Conservation (phyloP, 257 asterid species). For the Ocimum tenuiflorum region DNA sequence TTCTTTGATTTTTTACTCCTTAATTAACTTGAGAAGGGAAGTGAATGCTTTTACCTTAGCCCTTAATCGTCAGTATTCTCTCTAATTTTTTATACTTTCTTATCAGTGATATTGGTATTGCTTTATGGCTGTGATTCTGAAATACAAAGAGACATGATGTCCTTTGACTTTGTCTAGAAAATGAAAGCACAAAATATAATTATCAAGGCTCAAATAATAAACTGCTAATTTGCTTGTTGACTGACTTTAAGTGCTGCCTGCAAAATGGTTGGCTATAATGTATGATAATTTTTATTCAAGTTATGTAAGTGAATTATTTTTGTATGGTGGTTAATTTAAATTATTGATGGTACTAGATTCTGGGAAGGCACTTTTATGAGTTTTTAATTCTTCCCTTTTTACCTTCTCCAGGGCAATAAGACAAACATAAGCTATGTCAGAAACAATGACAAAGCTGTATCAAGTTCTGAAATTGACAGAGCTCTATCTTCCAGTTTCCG, state of each 20-base stretch:
- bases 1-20: background rate
- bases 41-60: background rate
- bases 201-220: conserved; percentile 10
- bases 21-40: background rate
- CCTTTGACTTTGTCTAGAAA: background rate
- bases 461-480: conserved; percentile 56
- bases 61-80: background rate
- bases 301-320: conserved; percentile 4
- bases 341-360: background rate
- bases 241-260: background rate
- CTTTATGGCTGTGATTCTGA: background rate
- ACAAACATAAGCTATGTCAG: conserved; percentile 36
- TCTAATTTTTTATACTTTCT: conserved; percentile 1
- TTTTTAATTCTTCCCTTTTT: background rate
- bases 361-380: background rate
- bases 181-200: background rate
- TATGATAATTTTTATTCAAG: background rate
- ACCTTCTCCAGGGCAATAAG: conserved; percentile 65
- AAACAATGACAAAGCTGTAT: conserved; percentile 37
- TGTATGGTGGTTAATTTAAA: background rate
- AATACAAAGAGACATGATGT: background rate
- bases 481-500: conserved; percentile 51
- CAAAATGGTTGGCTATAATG: background rate
- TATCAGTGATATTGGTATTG: background rate
- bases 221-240: background rate